Conservation (phyloP, 495 filamentous ascomycete species). For the Penicillium simplicissimum region DNA sequence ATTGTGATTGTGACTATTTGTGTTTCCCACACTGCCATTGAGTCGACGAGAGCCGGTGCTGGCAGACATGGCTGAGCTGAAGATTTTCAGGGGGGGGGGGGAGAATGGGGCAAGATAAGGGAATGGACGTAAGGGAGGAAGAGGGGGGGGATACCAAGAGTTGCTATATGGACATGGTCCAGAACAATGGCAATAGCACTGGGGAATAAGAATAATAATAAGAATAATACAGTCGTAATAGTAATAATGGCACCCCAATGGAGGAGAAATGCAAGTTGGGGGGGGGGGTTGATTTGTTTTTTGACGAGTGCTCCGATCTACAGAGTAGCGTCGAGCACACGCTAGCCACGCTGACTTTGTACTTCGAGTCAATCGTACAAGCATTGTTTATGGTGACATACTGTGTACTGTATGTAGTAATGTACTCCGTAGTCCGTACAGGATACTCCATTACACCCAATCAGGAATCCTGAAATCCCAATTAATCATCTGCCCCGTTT, state of each 20-base stretch:
- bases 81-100: slow-evolving; percentile 5
- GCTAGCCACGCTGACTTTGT: not conserved
- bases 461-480: not conserved
- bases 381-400: too few relatives aligned
- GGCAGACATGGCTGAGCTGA: slow-evolving; percentile 15
- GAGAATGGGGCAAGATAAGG: not conserved
- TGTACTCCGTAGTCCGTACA: too few relatives aligned
- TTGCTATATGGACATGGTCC: slow-evolving; percentile 1
- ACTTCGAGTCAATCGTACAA: too few relatives aligned
- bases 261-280: too few relatives aligned
- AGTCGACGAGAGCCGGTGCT: slow-evolving; percentile 13
- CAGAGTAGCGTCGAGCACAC: slow-evolving; percentile 8
- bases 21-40: slow-evolving; percentile 17
- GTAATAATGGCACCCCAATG: too few relatives aligned
- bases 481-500: slow-evolving; percentile 16
- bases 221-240: too few relatives aligned
- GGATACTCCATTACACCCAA: slow-evolving; percentile 2
- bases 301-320: slow-evolving; percentile 5
- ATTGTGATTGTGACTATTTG: slow-evolving; percentile 4
- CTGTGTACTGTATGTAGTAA: too few relatives aligned
- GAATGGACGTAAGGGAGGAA: not conserved
- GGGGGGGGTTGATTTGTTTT: not conserved
- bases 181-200: not conserved
- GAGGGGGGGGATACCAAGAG: not conserved
- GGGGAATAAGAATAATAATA: not conserved